Evolutionary conservation across 768 basidiomycete genomes (phyloP), one percentile per base, ranked within the genome.

Genomic region (Pisolithus orientalis): DNA sequence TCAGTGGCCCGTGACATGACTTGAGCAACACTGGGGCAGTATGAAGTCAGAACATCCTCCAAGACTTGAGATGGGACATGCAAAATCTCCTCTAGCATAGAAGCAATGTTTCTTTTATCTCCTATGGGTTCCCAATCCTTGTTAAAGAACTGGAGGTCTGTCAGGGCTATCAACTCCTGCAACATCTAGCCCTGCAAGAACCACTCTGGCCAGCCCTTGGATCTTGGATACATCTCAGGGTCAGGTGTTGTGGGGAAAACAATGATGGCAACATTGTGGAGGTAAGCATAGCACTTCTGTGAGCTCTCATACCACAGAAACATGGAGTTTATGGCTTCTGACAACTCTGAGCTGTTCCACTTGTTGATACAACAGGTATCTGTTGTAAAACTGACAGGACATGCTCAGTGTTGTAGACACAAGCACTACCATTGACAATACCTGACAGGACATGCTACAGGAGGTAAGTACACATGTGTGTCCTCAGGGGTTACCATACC

Each of bases 1-100:
- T 47, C 25, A 13, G 59, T 47, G 8, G 59, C 61, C 61, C 61
- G 58, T 24, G 40, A 47, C 45, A 60, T 52, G 38, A 39, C 50
- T 42, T 56, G 52, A 2, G 40, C 46, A 39, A 54, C 49, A 32
- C 51, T 32, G 31, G 31, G 31, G 8, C 31, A 9, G 31, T 32
- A 32, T 32, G 31, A 32, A 11, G 9, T 9, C 8, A 32, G 31
- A 32, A 9, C 31, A 10, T 32, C 9, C 42, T 25, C 28, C 31
- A 29, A 54, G n/a, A 52, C 21, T 9, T 42, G 34, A 21, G 8
- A 1, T n/a, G 49, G 55, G 16, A 57, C 50, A 21, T 17, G 14
- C 16, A 11, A 9, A 13, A 45, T 28, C 16, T 16, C 5, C 8
- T 24, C 10, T 27, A 45, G 28, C 8, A 3, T 31, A 14, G 3